phyloP scores from a whole-genome alignment of 257 asterid species.

The Gentiana dahurica region DNA sequence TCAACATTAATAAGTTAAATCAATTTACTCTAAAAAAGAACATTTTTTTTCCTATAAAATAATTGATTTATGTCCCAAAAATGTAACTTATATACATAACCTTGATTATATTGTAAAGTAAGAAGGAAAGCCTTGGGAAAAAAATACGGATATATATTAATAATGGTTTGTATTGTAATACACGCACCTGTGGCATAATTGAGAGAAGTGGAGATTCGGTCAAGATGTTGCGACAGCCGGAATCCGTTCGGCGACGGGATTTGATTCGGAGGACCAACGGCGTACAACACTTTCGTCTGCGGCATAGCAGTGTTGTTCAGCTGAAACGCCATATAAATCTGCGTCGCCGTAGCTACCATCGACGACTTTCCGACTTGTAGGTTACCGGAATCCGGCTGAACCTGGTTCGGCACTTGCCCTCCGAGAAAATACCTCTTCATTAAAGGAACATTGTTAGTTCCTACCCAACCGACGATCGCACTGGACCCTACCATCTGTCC shows the following conservation, averaged over 20 bases:
- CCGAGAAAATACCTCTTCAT: conserved; percentile 42
- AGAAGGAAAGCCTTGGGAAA: too few species aligned
- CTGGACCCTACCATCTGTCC: conserved; percentile 75
- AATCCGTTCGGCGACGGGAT: conserved; percentile 24
- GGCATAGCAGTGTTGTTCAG: conserved; percentile 30
- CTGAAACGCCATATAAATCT: conserved; percentile 52
- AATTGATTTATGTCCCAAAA: too few species aligned
- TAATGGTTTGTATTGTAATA: neutral
- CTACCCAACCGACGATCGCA: conserved; percentile 64
- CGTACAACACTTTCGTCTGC: conserved; percentile 35
- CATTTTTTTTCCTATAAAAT: too few species aligned
- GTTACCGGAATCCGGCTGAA: conserved; percentile 26
- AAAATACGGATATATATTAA: too few species aligned
- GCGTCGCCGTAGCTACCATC: conserved; percentile 17
- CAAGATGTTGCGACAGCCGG: conserved; percentile 38
- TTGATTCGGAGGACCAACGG: conserved; percentile 41
- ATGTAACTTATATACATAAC: too few species aligned
- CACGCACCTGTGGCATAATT: conserved; percentile 62
- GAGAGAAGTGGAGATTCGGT: conserved; percentile 29
- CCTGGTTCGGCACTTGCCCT: conserved; percentile 35
- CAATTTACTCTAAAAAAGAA: too few species aligned
- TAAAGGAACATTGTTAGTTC: conserved; percentile 9
- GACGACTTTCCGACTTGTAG: conserved; percentile 37
- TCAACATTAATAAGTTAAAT: too few species aligned
- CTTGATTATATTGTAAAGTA: too few species aligned